These are phyloP conservation scores for Penicillium sp. DNA, from an alignment of 2,329 filamentous ascomycete species.

Conservation along the genomic window DNA sequence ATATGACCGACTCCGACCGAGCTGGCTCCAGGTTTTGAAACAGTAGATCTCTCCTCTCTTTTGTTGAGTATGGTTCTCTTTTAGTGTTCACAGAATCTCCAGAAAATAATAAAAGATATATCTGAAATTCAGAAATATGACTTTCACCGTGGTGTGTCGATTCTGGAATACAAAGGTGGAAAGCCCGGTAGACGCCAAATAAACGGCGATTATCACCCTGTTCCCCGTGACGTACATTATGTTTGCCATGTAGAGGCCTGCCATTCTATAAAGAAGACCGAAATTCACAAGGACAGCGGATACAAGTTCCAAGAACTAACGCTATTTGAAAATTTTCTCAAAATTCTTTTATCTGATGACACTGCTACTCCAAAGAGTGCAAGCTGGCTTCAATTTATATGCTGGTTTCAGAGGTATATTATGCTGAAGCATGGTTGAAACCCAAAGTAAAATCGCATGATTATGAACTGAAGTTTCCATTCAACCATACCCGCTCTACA, in stretches of 20 bases:
- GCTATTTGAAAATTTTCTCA: neutral
- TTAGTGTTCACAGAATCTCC: neutral
- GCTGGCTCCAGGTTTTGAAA: too few species aligned
- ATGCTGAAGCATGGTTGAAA: too few species aligned
- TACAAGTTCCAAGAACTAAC: neutral
- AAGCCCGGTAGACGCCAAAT: constrained; percentile 8
- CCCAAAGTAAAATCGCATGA: too few species aligned
- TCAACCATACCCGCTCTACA: too few species aligned
- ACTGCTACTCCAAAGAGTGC: too few species aligned
- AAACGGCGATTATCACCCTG: neutral
- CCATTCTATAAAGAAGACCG: neutral
- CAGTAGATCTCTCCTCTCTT: too few species aligned
- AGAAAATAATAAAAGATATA: neutral
- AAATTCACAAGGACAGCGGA: neutral
- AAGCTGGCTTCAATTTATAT: too few species aligned
- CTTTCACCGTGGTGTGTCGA: neutral
- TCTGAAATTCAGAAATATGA: neutral
- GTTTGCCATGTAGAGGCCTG: constrained; percentile 11
- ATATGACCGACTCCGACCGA: neutral
- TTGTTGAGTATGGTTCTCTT: too few species aligned
- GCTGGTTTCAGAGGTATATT: too few species aligned
- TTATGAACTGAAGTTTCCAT: too few species aligned
- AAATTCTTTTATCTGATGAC: neutral
- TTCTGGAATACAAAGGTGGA: constrained; percentile 3
- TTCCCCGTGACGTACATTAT: constrained; percentile 10